A percentile compares a stretch with the other conserved stretches of the same genome.
These are phyloP conservation scores for Phytopythium boreale DNA, from an alignment of 352 stramenopile species.

Conservation along the genomic window DNA sequence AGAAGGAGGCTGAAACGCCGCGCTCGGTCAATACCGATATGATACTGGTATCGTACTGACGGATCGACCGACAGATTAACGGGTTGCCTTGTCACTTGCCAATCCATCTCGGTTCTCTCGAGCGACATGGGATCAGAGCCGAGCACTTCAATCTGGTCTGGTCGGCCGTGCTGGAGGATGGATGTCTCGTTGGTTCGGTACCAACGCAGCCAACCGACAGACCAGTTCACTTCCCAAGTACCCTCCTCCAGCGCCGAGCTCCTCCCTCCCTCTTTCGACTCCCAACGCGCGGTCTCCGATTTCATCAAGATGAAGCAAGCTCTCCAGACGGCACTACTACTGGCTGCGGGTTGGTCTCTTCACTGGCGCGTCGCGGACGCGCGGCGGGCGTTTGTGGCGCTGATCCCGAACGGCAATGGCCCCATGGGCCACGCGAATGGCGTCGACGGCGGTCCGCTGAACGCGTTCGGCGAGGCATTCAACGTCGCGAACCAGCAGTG, in stretches of 20 bases:
- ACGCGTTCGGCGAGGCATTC: slow-evolving; percentile 67
- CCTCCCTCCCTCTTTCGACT: not conserved
- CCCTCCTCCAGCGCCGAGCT: not conserved
- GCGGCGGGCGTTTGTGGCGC: slow-evolving; percentile 45
- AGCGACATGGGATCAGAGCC: too few species aligned
- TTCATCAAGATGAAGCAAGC: slow-evolving; percentile 1
- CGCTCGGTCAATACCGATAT: not conserved
- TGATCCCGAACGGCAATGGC: slow-evolving; percentile 52
- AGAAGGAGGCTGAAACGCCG: not conserved
- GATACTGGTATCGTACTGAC: not conserved
- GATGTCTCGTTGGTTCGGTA: not conserved
- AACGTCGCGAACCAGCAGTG: slow-evolving; percentile 30
- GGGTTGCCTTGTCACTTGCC: too few species aligned
- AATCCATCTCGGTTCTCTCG: too few species aligned
- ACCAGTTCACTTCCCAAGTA: not conserved
- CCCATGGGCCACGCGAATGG: slow-evolving; percentile 57
- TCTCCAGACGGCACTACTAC: slow-evolving; percentile 7
- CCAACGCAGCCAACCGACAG: not conserved
- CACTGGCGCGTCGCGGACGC: slow-evolving; percentile 6
- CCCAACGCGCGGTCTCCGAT: not conserved
- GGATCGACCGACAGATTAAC: not conserved
- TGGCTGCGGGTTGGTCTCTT: not conserved
- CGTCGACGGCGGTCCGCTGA: slow-evolving; percentile 44
- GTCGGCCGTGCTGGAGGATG: not conserved
- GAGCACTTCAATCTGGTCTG: too few species aligned